Conservation (phyloP, 2,329 filamentous ascomycete species). For the Diaporthe longicolla region DNA sequence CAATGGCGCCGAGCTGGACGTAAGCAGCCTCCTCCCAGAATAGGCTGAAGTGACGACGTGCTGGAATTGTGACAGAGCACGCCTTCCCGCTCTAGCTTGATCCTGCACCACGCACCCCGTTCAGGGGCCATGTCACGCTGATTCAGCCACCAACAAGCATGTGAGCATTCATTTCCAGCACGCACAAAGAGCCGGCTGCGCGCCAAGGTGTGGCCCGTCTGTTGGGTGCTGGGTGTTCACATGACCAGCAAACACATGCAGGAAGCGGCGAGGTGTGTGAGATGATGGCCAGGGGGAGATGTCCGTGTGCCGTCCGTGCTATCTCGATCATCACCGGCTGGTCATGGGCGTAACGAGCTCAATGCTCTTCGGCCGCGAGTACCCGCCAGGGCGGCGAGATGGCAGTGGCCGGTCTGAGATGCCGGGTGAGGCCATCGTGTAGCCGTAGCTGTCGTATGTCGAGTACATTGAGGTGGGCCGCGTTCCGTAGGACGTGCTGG, state of each 20-base stretch:
- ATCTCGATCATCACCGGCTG: constrained; percentile 52
- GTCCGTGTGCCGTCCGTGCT: constrained; percentile 25
- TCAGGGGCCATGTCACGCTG: constrained; percentile 30
- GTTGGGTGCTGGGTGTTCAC: constrained; percentile 35
- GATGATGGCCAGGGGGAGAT: neutral
- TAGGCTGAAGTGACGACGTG: constrained; percentile 20
- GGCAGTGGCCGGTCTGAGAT: constrained; percentile 69
- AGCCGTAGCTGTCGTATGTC: constrained; percentile 66
- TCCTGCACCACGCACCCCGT: constrained; percentile 15
- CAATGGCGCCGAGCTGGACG: constrained; percentile 3
- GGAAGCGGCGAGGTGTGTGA: constrained; percentile 26
- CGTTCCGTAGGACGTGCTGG: constrained; percentile 65
- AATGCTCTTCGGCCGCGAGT: constrained; percentile 73
- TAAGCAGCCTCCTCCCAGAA: constrained; percentile 21
- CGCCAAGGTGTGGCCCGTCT: neutral
- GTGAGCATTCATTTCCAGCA: constrained; percentile 13
- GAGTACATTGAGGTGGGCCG: constrained; percentile 60
- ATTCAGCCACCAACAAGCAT: constrained; percentile 32
- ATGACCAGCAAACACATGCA: constrained; percentile 37
- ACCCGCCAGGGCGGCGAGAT: constrained; percentile 66
- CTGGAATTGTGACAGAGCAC: constrained; percentile 31
- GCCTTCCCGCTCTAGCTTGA: constrained; percentile 15
- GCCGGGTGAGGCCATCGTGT: constrained; percentile 56
- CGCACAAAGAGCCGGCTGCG: constrained; percentile 10
- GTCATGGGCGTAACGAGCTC: constrained; percentile 74